phyloP scores from a whole-genome alignment of 805 yeast species.

The Dipodascus albidus region DNA sequence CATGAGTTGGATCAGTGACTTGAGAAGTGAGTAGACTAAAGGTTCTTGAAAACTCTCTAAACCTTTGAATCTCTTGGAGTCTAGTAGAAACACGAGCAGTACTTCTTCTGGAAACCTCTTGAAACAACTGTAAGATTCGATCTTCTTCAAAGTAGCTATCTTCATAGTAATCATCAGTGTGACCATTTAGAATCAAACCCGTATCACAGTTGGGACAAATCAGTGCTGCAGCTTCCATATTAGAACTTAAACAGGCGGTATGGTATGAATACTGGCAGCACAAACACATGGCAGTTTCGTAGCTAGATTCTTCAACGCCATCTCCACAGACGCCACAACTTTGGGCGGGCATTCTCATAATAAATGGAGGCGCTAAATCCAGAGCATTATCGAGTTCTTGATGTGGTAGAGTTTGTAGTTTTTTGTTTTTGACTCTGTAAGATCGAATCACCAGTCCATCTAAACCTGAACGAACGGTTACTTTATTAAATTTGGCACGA shows the following conservation, averaged over 20 bases:
- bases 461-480: constrained; percentile 4
- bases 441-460: constrained; percentile 3
- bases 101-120: not conserved
- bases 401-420: constrained; percentile 6
- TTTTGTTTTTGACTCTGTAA: constrained; percentile 9
- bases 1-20: not conserved
- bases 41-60: not conserved
- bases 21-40: not conserved
- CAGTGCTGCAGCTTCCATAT: not conserved
- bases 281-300: not conserved
- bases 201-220: not conserved
- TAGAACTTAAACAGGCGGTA: not conserved
- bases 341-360: not conserved
- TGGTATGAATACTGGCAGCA: not conserved
- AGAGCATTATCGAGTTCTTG: constrained; percentile 1
- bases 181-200: not conserved
- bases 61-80: not conserved
- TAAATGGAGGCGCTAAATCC: not conserved
- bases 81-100: not conserved
- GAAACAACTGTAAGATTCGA: not conserved
- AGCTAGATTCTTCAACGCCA: not conserved
- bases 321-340: not conserved
- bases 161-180: not conserved
- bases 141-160: not conserved
- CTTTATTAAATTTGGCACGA: constrained; percentile 30